phyloP scores from a whole-genome alignment of 78 protist species.

The Carpediemonas membranifera region DNA sequence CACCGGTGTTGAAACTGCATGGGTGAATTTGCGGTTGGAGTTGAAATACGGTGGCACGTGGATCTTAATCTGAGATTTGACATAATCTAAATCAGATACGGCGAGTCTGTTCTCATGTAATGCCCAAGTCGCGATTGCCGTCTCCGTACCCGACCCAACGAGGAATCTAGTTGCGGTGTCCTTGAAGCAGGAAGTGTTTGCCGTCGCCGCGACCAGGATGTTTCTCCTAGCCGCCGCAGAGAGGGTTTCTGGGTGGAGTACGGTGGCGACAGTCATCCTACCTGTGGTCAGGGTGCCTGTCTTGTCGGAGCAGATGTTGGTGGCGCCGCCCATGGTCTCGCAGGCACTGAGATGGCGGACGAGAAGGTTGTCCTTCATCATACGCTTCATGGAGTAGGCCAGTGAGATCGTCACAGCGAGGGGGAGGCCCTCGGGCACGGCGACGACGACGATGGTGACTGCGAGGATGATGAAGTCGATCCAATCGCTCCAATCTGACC shows the following conservation, averaged over 20 bases:
- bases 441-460: slow-evolving; percentile 17
- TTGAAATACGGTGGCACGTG: no score
- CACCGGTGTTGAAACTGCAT: no score
- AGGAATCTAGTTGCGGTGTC: no score
- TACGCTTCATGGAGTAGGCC: slow-evolving; percentile 72
- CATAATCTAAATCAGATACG: no score
- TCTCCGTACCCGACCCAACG: no score
- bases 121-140: no score
- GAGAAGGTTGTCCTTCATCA: slow-evolving; percentile 65
- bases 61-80: no score
- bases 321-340: slow-evolving; percentile 88
- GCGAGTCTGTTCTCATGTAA: no score
- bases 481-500: no score
- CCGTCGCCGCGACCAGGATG: no score
- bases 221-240: neutral
- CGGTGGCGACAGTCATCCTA: slow-evolving; percentile 58
- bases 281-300: slow-evolving; percentile 77
- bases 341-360: slow-evolving; percentile 45
- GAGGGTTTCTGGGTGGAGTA: neutral
- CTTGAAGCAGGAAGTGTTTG: no score
- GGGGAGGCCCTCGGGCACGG: slow-evolving; percentile 54
- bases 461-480: slow-evolving; percentile 1
- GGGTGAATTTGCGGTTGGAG: no score
- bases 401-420: slow-evolving; percentile 66
- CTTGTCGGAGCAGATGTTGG: slow-evolving; percentile 80